Percentiles rank a stretch among this genome's conserved stretches.
Evolutionary conservation across 768 basidiomycete genomes (phyloP).

Genomic region (Trametes meyenii): DNA sequence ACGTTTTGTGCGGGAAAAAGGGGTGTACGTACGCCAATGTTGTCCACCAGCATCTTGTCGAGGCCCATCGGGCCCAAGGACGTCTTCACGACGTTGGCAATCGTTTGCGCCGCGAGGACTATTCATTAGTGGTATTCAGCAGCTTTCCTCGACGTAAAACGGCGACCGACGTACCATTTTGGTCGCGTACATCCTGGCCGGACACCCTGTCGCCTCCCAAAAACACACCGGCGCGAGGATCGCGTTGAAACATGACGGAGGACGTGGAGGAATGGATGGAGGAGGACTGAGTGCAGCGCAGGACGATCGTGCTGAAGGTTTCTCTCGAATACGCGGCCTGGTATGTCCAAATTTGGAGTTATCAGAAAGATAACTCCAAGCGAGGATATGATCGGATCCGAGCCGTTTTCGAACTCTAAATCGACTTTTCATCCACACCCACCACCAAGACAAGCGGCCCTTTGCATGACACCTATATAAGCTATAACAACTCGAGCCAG

Average conservation of each 20-base stretch:
- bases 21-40: conserved; percentile 77
- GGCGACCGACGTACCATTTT: conserved; percentile 73
- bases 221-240: conserved; percentile 90
- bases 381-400: no score
- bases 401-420: no score
- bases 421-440: no score
- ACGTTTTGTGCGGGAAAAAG: neutral
- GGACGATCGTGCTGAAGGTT: conserved; percentile 15
- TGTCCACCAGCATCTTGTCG: conserved; percentile 97
- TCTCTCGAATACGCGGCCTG: conserved; percentile 13
- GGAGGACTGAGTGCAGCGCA: neutral
- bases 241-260: conserved; percentile 79
- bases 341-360: conserved; percentile 4
- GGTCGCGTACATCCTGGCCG: conserved; percentile 95
- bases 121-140: conserved; percentile 14
- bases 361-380: neutral
- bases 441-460: no score
- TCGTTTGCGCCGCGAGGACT: conserved; percentile 95
- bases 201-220: conserved; percentile 92
- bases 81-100: conserved; percentile 97
- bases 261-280: conserved; percentile 14
- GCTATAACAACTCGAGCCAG: no score
- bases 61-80: conserved; percentile 93
- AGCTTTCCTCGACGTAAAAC: neutral
- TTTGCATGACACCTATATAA: no score